Evolutionary conservation across 805 yeast genomes (phyloP), one percentile per base, ranked within the genome.

Genomic region (Yarrowia sp.): DNA sequence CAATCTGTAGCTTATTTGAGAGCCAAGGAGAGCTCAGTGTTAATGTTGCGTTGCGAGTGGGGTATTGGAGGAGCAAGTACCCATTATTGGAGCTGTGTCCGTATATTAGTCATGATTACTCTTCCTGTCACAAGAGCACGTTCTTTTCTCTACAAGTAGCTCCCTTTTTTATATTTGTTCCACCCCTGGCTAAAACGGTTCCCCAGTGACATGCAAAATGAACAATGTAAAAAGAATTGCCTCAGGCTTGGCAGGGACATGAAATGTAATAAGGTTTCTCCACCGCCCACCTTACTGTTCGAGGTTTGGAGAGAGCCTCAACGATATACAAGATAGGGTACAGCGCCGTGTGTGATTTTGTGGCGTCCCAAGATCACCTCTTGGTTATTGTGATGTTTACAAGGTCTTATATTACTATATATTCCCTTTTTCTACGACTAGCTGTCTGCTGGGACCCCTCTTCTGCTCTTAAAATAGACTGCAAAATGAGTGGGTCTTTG

Each of bases 181-280:
- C 58, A 32, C 58, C 28, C 17, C 39, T 18, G 31, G 31, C 55
- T 48, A 2, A 48, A 48, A 48, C 55, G 41, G 55, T 33, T 33
- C 22, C 28, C 38, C 39, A 47, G 31, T 47, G 42, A 18, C 42
- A 18, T 48, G 57, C 18, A 41, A 55, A 32, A 55, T 13, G 47
- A 28, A 36, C 42, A 51, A 51, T 38, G 35, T 13, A 31, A 33
- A 51, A 51, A 55, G 36, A 55, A 41, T 39, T 39, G 61, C 61
- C 61, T 41, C 61, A 55, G 61, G 45, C 61, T 55, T 55, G 61
- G 61, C 61, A 55, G 61, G 61, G 61, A 39, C 61, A 31, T 31
- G 61, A 28, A 15, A 41, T 39, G 47, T 11, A 15, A 13, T 55
- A 39, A 41, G 31, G 47, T 55, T 55, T 41, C 47, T 41, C 61